Evolutionary conservation across 192 early-diverging fungal species (phyloP).

Genomic region (Podila epicladia): DNA sequence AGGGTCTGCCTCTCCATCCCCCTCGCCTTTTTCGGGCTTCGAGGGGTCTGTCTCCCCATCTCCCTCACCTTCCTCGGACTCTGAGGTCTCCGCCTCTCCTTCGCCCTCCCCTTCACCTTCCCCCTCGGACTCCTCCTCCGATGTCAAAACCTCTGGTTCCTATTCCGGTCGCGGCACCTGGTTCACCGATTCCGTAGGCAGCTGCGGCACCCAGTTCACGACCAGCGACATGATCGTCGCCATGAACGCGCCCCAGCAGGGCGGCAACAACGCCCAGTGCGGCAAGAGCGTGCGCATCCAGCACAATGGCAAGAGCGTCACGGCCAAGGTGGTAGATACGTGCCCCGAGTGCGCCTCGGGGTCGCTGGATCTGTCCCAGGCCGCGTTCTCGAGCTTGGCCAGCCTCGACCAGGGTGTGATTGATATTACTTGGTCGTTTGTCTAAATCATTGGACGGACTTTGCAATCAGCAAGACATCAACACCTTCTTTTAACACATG

Average conservation of each 20-base stretch:
- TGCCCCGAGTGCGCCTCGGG: slow-evolving; percentile 52
- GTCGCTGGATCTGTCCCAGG: slow-evolving; percentile 50
- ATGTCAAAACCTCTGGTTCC: not conserved
- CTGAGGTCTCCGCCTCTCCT: not conserved
- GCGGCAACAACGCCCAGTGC: slow-evolving; percentile 42
- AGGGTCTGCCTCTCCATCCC: not conserved
- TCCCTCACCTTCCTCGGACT: not conserved
- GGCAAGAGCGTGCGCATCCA: slow-evolving; percentile 41
- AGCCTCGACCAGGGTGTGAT: slow-evolving; percentile 35
- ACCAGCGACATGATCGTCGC: slow-evolving; percentile 57
- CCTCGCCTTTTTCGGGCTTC: too few species aligned
- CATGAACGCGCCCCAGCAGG: slow-evolving; percentile 53
- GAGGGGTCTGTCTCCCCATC: not conserved
- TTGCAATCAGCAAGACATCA: too few species aligned
- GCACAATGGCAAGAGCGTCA: slow-evolving; percentile 26
- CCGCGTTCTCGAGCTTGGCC: slow-evolving; percentile 49
- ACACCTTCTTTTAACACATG: not conserved
- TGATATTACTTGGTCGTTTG: slow-evolving; percentile 50
- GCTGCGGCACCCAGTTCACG: slow-evolving; percentile 49
- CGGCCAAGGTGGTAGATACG: slow-evolving; percentile 53
- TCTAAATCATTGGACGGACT: not conserved
- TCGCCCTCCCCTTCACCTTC: not conserved
- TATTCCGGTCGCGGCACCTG: slow-evolving; percentile 52
- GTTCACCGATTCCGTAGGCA: slow-evolving; percentile 51
- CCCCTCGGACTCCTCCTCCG: not conserved